phyloP scores from a whole-genome alignment of 1,284 basidiomycete species.

The Calocybe gambosa region DNA sequence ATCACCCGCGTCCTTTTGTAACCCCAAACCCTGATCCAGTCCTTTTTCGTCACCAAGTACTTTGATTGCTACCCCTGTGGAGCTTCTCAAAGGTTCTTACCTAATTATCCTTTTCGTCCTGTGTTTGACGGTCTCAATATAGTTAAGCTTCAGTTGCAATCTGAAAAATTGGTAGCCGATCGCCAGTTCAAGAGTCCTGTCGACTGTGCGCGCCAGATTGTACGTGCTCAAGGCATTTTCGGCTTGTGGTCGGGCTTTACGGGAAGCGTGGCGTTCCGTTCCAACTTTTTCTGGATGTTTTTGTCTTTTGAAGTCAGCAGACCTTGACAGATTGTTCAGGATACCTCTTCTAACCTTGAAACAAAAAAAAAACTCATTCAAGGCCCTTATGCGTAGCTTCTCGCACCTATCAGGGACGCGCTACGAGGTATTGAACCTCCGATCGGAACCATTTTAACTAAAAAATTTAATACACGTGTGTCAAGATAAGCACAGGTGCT shows the following conservation, averaged over 20 bases:
- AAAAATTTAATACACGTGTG: constrained; percentile 3
- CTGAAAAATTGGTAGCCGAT: constrained; percentile 45
- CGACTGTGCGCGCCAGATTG: constrained; percentile 52
- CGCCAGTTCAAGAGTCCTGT: constrained; percentile 62
- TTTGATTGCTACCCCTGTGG: constrained; percentile 66
- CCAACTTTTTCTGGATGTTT: constrained; percentile 70
- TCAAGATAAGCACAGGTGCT: constrained; percentile 52
- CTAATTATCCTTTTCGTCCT: background rate
- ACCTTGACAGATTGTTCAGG: background rate
- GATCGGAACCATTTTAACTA: background rate
- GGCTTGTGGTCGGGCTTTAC: constrained; percentile 66
- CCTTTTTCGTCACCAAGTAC: constrained; percentile 33
- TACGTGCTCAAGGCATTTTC: constrained; percentile 45
- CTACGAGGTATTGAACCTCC: constrained; percentile 38
- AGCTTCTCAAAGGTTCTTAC: constrained; percentile 57
- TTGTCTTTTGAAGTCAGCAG: constrained; percentile 48
- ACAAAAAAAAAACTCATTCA: background rate
- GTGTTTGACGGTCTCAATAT: constrained; percentile 14
- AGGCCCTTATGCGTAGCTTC: constrained; percentile 58
- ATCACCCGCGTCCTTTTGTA: background rate
- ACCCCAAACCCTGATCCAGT: constrained; percentile 4
- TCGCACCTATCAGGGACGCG: constrained; percentile 43
- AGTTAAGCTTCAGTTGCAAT: constrained; percentile 77
- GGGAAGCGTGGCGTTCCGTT: constrained; percentile 55
- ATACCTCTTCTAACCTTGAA: constrained; percentile 8